Evolutionary conservation across 2,329 filamentous ascomycete species (phyloP), one percentile per base, ranked within the genome.

Genomic region (Cladosporium phlei): DNA sequence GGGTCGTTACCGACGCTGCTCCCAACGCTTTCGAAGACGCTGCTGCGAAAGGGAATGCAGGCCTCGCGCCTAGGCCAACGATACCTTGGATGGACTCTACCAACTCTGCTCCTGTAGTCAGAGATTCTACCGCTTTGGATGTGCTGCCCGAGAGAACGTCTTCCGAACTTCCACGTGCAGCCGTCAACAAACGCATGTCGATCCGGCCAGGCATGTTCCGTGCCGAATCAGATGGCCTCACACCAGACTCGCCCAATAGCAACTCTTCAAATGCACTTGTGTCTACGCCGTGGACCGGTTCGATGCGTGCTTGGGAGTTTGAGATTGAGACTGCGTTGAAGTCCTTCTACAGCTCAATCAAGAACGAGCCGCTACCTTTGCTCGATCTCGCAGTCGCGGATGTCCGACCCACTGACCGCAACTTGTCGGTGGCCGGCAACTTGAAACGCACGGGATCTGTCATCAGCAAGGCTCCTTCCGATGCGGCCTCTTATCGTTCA

Each of bases 281-380:
- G 20, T 89, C 83, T 60, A 69, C 77, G 7, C 82, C 85, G 0
- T 94, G 89, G 60, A 79, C 81, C 43, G 91, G 89, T 5, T 74
- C 82, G 0, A 74, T 85, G 59, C 83, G 82, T 54, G 83, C 80
- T 2, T 98, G 93, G 93, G 88, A 96, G 63, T 75, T 80, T 27
- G 89, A 95, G 63, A 75, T 98, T 30, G 93, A 98, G 67, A 72
- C 79, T n/a, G 86, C 97, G 5, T 75, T 98, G 20, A 95, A 95
- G 66, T 83, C 88, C 17, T 95, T 94, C 51, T 98, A 95, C 66
- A 80, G 74, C 21, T 95, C 90, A 0, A 96, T 98, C 59, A 84
- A 87, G 38, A 85, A 88, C 56, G 83, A 94, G 54, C 82, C 81
- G n/a, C 73, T 98, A 35, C 93, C 93, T 4, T 73, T 97, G 3